Evolutionary conservation across 2,329 filamentous ascomycete species (phyloP).

Genomic region (Cryphonectria nitschkei): DNA sequence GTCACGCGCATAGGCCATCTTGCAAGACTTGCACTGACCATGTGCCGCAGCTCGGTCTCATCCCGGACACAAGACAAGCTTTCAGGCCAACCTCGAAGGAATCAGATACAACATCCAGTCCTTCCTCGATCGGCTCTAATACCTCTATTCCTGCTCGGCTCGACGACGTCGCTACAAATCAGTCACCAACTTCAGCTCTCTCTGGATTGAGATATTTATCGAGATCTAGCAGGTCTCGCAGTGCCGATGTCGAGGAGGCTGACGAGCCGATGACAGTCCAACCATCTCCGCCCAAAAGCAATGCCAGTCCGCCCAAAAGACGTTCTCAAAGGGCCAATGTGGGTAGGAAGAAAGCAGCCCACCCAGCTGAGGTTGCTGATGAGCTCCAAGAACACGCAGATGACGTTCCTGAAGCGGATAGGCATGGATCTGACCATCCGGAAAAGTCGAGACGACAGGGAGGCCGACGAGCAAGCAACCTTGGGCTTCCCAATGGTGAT

Average conservation of each 20-base stretch:
- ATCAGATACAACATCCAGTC: slow-evolving; percentile 1
- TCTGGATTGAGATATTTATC: background rate
- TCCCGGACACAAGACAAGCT: background rate
- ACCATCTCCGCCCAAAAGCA: background rate
- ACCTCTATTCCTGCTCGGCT: slow-evolving; percentile 22
- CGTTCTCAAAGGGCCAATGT: background rate
- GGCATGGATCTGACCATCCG: background rate
- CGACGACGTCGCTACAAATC: background rate
- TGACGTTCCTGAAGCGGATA: background rate
- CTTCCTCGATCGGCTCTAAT: slow-evolving; percentile 24
- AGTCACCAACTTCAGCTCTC: background rate
- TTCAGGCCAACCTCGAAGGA: background rate
- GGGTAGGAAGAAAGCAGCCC: background rate
- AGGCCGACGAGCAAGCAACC: background rate
- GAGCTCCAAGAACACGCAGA: background rate
- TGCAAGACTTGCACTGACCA: background rate
- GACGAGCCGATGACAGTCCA: background rate
- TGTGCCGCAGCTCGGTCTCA: background rate
- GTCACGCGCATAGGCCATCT: background rate
- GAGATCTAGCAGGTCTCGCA: slow-evolving; percentile 5
- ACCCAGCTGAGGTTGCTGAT: background rate
- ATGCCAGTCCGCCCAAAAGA: background rate
- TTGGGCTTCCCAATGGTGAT: background rate
- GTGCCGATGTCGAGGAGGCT: background rate
- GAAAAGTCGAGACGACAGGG: background rate